Evolutionary conservation across 2,329 filamentous ascomycete species (phyloP).

Genomic region (Claviceps sorghi): DNA sequence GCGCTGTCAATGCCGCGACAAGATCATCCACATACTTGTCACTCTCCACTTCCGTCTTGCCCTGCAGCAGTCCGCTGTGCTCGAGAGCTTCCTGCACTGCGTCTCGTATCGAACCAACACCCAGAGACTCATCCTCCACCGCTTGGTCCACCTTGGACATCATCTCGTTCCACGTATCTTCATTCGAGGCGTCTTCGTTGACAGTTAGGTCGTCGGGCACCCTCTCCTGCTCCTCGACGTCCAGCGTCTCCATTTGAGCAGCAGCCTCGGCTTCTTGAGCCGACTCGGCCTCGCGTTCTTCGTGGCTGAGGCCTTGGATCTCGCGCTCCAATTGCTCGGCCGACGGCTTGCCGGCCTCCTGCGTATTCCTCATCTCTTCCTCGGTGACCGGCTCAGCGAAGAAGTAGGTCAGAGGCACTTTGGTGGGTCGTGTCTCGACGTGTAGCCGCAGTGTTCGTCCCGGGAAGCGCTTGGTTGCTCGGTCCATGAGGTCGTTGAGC

Average conservation of each 20-base stretch:
- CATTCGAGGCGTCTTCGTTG: conserved; percentile 14
- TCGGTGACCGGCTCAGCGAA: conserved; percentile 75
- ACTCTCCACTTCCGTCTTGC: conserved; percentile 29
- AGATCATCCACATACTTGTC: conserved; percentile 35
- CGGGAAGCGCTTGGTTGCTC: conserved; percentile 61
- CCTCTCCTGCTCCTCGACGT: conserved; percentile 12
- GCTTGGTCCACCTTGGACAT: conserved; percentile 40
- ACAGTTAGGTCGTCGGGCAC: conserved; percentile 8
- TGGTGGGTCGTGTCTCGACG: conserved; percentile 57
- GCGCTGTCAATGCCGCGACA: conserved; percentile 30
- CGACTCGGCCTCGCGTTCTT: conserved; percentile 15
- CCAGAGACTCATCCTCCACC: conserved; percentile 42
- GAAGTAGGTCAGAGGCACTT: conserved; percentile 63
- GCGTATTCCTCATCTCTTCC: conserved; percentile 58
- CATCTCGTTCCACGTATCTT: conserved; percentile 38
- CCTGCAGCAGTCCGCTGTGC: conserved; percentile 36
- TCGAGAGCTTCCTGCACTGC: conserved; percentile 40
- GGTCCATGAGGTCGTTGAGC: conserved; percentile 65
- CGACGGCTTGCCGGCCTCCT: conserved; percentile 48
- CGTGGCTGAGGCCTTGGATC: conserved; percentile 36
- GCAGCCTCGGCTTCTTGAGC: conserved; percentile 6
- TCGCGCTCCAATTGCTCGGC: conserved; percentile 55
- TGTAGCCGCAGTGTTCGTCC: conserved; percentile 62
- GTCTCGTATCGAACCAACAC: conserved; percentile 35
- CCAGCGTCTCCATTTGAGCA: conserved; percentile 9